Percentiles rank a stretch among this genome's conserved stretches.
Evolutionary conservation across 2,329 filamentous ascomycete genomes (phyloP).

Genomic region (Sclerotinia minor): DNA sequence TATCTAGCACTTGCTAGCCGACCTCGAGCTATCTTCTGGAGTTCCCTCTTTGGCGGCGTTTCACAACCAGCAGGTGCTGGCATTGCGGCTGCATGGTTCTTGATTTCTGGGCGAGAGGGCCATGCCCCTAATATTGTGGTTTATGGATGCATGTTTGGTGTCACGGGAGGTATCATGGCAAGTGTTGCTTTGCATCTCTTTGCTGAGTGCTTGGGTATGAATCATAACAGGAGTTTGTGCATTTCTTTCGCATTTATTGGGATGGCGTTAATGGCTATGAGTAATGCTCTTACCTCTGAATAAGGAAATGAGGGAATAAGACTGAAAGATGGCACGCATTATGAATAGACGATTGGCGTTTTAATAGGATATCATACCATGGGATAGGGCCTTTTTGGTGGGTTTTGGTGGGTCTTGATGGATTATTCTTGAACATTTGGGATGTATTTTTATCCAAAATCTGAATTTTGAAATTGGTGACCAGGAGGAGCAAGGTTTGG

Average conservation of each 20-base stretch:
- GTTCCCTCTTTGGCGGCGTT: constrained; percentile 78
- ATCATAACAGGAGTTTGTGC: constrained; percentile 75
- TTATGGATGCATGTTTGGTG: constrained; percentile 82
- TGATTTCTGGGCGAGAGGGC: constrained; percentile 58
- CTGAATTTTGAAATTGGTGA: neutral
- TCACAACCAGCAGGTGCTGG: constrained; percentile 85
- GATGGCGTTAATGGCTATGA: constrained; percentile 84
- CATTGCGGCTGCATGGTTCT: constrained; percentile 84
- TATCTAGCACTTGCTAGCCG: constrained; percentile 87
- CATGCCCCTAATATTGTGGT: constrained; percentile 55
- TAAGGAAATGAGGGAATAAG: neutral
- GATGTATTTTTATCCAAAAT: constrained; percentile 1
- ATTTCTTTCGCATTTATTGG: constrained; percentile 80
- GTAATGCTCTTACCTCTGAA: constrained; percentile 74
- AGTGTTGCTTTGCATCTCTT: constrained; percentile 89
- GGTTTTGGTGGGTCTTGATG: neutral
- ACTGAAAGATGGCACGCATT: constrained; percentile 11
- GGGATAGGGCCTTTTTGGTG: neutral
- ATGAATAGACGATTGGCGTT: constrained; percentile 19
- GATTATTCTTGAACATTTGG: neutral
- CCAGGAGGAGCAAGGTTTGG: neutral
- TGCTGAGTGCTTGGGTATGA: constrained; percentile 79
- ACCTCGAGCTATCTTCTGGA: constrained; percentile 79
- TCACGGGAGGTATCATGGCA: constrained; percentile 92
- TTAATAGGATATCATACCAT: constrained; percentile 19